Evolutionary conservation across 192 early-diverging fungal genomes (phyloP), one percentile per base, ranked within the genome.

Genomic region (Backusella parvicylindrica): DNA sequence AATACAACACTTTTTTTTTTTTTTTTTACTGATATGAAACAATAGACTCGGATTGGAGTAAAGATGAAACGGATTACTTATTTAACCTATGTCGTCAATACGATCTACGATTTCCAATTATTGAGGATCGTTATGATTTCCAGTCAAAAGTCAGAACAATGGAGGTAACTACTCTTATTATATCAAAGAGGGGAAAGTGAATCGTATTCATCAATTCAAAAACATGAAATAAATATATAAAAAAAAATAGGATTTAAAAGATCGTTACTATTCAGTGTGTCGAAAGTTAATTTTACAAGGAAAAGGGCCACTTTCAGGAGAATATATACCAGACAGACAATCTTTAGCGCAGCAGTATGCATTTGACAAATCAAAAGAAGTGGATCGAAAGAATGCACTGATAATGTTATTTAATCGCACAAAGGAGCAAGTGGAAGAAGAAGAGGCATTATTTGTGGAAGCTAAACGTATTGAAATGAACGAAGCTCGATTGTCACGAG

Each of bases 1-100:
- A n/a, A 11, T 8, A 37, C 11, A 21, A 18, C 6, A 43, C 7
- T 6, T n/a, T 13, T 26, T 1, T 11, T n/a, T 0, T 23, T 8
- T 11, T 6, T 6, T 9, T 37, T 36, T 9, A 37, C 35, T 32
- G 3, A 65, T 35, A 68, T 23, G 28, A n/a, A 23, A 68, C 15
- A 30, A 47, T 84, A 82, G 92, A 91, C 53, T 75, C 89, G 11
- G 87, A 87, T 31, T 98, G 97, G 97, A 89, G 91, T 7, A 86
- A 87, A 35, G 91, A 87, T 30, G 97, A 98, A 64, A 98, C 97
- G 0, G 92, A 92, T 80, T 92, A 97, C 36, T 80, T 98, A 36
- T 87, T 94, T 65, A 80, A 84, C 15, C 77, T 97, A 30, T 95
- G 93, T 67, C 74, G 82, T 50, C 76, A 83, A 70, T 96, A 90